Conservation (phyloP, 2,329 filamentous ascomycete species). For the Lachnellula willkommii region DNA sequence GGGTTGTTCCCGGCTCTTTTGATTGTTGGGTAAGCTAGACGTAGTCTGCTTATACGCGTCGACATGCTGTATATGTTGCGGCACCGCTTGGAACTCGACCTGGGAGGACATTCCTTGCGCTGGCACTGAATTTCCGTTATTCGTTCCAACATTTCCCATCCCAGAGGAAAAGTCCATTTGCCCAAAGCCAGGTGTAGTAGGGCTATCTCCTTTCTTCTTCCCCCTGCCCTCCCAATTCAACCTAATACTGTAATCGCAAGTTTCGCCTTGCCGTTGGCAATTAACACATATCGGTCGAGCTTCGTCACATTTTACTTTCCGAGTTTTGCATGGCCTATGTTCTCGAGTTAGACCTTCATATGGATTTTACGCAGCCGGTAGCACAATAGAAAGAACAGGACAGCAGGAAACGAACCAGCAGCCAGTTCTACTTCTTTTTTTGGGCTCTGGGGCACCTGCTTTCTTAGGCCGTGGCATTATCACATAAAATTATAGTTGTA, state of each 20-base stretch:
- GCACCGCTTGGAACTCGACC: background rate
- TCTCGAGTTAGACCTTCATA: conserved; percentile 2
- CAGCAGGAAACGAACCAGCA: conserved; percentile 50
- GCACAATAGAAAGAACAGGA: conserved; percentile 1
- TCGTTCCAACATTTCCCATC: conserved; percentile 3
- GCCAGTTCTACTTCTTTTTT: conserved; percentile 61
- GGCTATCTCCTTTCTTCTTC: conserved; percentile 48
- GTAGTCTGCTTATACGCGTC: background rate
- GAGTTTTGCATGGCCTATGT: conserved; percentile 68
- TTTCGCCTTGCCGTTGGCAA: conserved; percentile 65
- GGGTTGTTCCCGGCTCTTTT: background rate
- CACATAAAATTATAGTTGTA: background rate
- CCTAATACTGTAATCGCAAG: conserved; percentile 75
- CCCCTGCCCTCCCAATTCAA: conserved; percentile 74
- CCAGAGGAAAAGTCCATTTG: conserved; percentile 15
- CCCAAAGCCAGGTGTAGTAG: background rate
- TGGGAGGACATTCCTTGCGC: background rate
- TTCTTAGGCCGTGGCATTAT: conserved; percentile 62
- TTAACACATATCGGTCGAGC: conserved; percentile 68
- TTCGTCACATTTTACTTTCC: conserved; percentile 78
- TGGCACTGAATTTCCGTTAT: background rate
- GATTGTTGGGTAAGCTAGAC: background rate
- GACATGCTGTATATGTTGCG: background rate
- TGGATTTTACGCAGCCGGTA: background rate
- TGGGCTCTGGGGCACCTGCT: conserved; percentile 57